Conservation (phyloP, 2,329 filamentous ascomycete species). For the Curvularia eragrostidis region DNA sequence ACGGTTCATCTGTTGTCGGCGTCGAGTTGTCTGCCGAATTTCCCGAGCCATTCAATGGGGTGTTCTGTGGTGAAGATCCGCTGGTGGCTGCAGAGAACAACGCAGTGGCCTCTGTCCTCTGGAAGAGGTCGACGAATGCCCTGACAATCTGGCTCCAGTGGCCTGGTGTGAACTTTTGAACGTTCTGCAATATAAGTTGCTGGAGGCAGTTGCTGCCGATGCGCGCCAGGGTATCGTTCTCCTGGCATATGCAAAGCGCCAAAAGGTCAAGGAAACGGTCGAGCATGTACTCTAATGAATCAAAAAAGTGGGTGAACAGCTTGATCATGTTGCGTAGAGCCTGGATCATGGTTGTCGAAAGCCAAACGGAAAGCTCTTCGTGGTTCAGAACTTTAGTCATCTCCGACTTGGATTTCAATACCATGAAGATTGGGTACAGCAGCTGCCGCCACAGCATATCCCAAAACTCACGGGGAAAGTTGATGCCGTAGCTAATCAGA, state of each 20-base stretch:
- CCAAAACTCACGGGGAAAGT: slow-evolving; percentile 95
- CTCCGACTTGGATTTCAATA: slow-evolving; percentile 92
- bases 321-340: slow-evolving; percentile 98
- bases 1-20: slow-evolving; percentile 41
- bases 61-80: slow-evolving; percentile 41
- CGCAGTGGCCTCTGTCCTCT: slow-evolving; percentile 91
- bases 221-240: slow-evolving; percentile 96
- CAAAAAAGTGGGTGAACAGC: slow-evolving; percentile 98
- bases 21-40: slow-evolving; percentile 54
- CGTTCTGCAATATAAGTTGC: slow-evolving; percentile 94
- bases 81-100: slow-evolving; percentile 83
- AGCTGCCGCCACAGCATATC: slow-evolving; percentile 97
- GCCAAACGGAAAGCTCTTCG: slow-evolving; percentile 96
- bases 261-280: slow-evolving; percentile 95
- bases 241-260: slow-evolving; percentile 95
- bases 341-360: slow-evolving; percentile 99
- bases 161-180: slow-evolving; percentile 82
- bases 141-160: slow-evolving; percentile 97
- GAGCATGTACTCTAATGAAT: slow-evolving; percentile 95
- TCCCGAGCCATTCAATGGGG: slow-evolving; percentile 59
- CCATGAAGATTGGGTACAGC: slow-evolving; percentile 98
- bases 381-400: slow-evolving; percentile 95
- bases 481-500: slow-evolving; percentile 84
- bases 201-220: slow-evolving; percentile 99
- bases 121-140: slow-evolving; percentile 94